Evolutionary conservation across 2,329 filamentous ascomycete genomes (phyloP).

Genomic region (Endocalyx cinctus): DNA sequence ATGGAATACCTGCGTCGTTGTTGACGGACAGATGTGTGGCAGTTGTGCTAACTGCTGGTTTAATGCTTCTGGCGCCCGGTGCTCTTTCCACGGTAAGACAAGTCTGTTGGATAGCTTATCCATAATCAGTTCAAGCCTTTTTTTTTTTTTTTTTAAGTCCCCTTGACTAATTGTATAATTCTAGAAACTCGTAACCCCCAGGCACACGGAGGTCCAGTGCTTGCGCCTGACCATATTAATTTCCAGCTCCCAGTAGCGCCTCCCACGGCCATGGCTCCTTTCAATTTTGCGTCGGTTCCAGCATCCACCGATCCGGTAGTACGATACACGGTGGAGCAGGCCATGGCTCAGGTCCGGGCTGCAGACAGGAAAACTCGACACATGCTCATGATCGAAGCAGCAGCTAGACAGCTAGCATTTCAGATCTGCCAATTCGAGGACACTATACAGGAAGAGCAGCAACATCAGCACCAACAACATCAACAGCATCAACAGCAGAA

Average conservation of each 20-base stretch:
- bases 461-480: no score
- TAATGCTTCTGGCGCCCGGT: constrained; percentile 55
- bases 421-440: constrained; percentile 50
- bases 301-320: constrained; percentile 34
- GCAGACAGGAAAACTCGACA: constrained; percentile 41
- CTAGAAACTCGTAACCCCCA: constrained; percentile 43
- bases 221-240: constrained; percentile 22
- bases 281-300: constrained; percentile 26
- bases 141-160: no score
- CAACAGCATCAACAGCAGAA: neutral
- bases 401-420: constrained; percentile 50
- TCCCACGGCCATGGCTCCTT: constrained; percentile 24
- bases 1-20: constrained; percentile 55
- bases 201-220: constrained; percentile 25
- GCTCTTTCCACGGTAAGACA: constrained; percentile 58
- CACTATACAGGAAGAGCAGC: constrained; percentile 23
- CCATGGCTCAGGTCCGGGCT: constrained; percentile 40
- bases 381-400: constrained; percentile 48
- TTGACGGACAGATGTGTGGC: constrained; percentile 56
- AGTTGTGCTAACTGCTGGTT: constrained; percentile 62
- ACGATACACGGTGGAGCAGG: constrained; percentile 39
- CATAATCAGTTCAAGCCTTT: neutral
- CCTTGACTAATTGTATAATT: no score
- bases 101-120: no score
- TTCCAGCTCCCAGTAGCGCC: constrained; percentile 25